phyloP scores from a whole-genome alignment of 345 rosid species.

The Mercurialis annua region DNA sequence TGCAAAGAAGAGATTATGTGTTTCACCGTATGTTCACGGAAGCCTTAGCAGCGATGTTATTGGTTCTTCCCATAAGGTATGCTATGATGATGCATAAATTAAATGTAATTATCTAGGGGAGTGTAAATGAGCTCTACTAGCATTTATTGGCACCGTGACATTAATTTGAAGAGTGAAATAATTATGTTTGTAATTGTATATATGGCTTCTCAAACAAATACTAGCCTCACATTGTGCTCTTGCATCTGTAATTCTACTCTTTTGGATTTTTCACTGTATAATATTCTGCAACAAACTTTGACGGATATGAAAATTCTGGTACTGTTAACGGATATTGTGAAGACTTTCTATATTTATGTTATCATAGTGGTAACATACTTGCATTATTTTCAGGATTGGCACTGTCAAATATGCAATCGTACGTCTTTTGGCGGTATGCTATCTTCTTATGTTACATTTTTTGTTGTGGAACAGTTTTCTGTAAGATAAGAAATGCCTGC shows the following conservation, averaged over 20 bases:
- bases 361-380: background rate
- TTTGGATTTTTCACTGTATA: too few species aligned
- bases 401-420: constrained; percentile 89
- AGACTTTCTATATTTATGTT: background rate
- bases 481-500: too few species aligned
- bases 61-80: constrained; percentile 92
- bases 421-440: constrained; percentile 91
- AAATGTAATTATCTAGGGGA: background rate
- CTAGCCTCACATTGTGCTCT: too few species aligned
- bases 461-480: too few species aligned
- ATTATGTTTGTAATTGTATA: too few species aligned
- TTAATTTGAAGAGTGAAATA: too few species aligned
- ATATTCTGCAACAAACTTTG: too few species aligned
- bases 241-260: too few species aligned
- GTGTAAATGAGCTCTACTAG: too few species aligned
- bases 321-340: background rate
- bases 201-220: too few species aligned
- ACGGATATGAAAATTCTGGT: too few species aligned
- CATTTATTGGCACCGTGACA: too few species aligned
- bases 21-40: constrained; percentile 91
- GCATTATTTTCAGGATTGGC: constrained; percentile 81
- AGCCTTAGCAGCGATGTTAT: constrained; percentile 84
- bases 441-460: constrained; percentile 15
- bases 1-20: constrained; percentile 96
- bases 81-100: constrained; percentile 9